Evolutionary conservation across 2,329 filamentous ascomycete species (phyloP), one percentile per base, ranked within the genome.

Genomic region (Rhynchosporium graminicola): DNA sequence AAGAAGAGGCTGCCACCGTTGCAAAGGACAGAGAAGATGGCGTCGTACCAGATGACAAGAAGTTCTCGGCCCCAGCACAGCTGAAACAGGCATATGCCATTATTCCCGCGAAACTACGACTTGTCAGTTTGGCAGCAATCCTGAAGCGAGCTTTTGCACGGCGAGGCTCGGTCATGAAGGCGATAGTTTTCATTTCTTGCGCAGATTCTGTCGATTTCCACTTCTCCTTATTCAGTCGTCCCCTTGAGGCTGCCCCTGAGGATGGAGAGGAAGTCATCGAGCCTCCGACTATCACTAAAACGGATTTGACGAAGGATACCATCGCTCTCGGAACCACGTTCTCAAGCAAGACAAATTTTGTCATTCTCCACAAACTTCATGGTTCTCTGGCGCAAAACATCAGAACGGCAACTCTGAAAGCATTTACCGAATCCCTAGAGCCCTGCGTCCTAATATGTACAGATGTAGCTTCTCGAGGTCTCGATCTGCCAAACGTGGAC

Each of bases 181-280:
- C 90, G 28, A 97, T 99, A 64, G 83, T 99, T 42, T 99, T 99
- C 78, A 90, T 99, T 55, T 97, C 94, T 10, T 99, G 95, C 72
- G 93, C 95, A 26, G 95, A 99, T 75, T 95, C 92, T 1, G 95
- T 98, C 63, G 92, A 99, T 74, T 99, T 97, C 71, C 94, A 98
- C 75, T 98, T 92, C 74, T 90, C 96, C 64, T 79, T 97, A 3
- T 84, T 99, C 62, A 88, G 63, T 59, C 72, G 63, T 66, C 62
- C 66, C 69, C 26, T 65, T 38, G 65, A 69, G 36, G 57, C 61
- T 33, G 61, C 68, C 33, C 48, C 66, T n/a, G 64, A 80, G 48
- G 76, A 65, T 42, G 66, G 57, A 15, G 68, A 77, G 29, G 68
- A 72, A 1, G 59, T 74, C 4, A 73, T 73, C 38, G 66, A 47